Evolutionary conservation across 352 stramenopile species (phyloP), one percentile per base, ranked within the genome.

Genomic region (Pythium aristosporum): DNA sequence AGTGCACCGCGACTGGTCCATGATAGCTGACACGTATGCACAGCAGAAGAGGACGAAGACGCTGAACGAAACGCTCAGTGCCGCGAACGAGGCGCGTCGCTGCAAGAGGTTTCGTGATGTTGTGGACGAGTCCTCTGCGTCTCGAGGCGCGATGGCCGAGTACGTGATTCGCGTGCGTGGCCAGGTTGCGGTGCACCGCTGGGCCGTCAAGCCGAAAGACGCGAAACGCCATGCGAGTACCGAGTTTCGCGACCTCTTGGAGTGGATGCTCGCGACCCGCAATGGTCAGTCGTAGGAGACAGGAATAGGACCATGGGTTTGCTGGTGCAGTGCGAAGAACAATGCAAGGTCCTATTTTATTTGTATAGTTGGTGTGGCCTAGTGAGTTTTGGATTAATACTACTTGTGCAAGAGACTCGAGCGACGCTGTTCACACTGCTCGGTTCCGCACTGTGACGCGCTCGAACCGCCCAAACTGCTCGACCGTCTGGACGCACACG

Each of bases 401-500:
- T 30, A 30, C 3, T 5, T 30, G 25, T 30, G 25, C 25, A 30
- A 30, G 39, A 46, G 9, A 15, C 13, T n/a, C 34, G 8, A 39
- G 34, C 34, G 34, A 43, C 1, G 5, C 5, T 1, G 18, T n/a
- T 57, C 25, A 43, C 20, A 20, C 5, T 20, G 32, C 12, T 32
- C 32, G 3, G 25, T 47, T 64, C 21, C 57, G 47, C 32, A 64
- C 7, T 20, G 51, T 28, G 1, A 65, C 16, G 3, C 50, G 49
- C 36, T 65, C 59, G 49, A 65, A 46, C 4, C 59, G 59, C 5
- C 59, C 50, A 20, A 52, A 41, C 37, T 65, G 49, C n/a, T 65
- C 59, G 2, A 59, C 15, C 3, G 59, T 37, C 28, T 52, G 11
- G 8, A 65, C 59, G 36, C 23, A 46, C 37, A 65, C 49, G 1